phyloP scores from a whole-genome alignment of 1,284 basidiomycete species.

The Naganishia sp. region DNA sequence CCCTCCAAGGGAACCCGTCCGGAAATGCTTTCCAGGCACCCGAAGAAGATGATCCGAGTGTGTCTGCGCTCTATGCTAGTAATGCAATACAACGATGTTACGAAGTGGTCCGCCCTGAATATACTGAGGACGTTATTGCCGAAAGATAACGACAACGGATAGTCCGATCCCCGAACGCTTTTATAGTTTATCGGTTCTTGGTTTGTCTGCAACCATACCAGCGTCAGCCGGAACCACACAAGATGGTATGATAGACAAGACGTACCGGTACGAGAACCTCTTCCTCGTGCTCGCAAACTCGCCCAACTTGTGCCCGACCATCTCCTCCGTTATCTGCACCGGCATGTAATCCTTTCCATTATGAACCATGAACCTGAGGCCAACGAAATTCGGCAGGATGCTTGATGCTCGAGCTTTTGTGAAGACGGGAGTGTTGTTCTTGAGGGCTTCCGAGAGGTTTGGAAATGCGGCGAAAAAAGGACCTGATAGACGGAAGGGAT shows the following conservation, averaged over 20 bases:
- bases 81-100: slow-evolving; percentile 24
- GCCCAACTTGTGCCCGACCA: slow-evolving; percentile 97
- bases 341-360: slow-evolving; percentile 91
- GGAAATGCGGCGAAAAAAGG: slow-evolving; percentile 95
- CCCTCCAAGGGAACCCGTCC: no score
- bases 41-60: no score
- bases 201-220: slow-evolving; percentile 26
- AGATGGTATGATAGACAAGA: no score
- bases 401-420: slow-evolving; percentile 90
- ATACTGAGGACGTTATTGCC: not conserved
- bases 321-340: slow-evolving; percentile 86
- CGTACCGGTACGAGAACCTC: slow-evolving; percentile 55
- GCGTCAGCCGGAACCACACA: not conserved
- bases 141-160: not conserved
- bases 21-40: no score
- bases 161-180: no score
- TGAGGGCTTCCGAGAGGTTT: slow-evolving; percentile 77
- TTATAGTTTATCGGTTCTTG: slow-evolving; percentile 32
- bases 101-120: not conserved
- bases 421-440: slow-evolving; percentile 80
- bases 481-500: slow-evolving; percentile 59
- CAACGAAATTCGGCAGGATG: slow-evolving; percentile 91
- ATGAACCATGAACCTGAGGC: slow-evolving; percentile 86
- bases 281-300: slow-evolving; percentile 87
- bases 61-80: slow-evolving; percentile 4